Evolutionary conservation across 352 stramenopile genomes (phyloP), one percentile per base, ranked within the genome.

Genomic region (Phytophthora cajani): DNA sequence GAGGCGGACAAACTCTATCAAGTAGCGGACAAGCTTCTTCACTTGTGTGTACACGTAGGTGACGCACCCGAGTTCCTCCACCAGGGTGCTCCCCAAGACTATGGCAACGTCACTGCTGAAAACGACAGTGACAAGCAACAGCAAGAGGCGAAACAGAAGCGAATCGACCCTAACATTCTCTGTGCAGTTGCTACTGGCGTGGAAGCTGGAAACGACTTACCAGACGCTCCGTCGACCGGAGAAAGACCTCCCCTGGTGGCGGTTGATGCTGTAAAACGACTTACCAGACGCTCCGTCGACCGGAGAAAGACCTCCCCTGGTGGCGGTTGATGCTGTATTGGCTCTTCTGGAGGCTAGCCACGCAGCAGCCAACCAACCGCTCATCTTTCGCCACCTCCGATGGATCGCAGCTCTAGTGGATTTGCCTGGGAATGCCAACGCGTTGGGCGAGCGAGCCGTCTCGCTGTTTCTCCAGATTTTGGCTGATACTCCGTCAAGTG

Each of bases 21-120:
- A 72, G 77, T 83, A 0, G 71, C 72, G 1, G 85, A 92, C 47
- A 92, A 89, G 32, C 53, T 92, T 10, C 67, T 92, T 4, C 82
- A 92, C 52, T 38, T 90, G 3, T 88, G 81, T 27, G 55, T 67
- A 2, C 58, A 60, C 30, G 60, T 73, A 5, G 9, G 27, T 17
- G 61, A 74, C 38, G 10, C 5, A 12, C 27, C 42, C 10, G 30
- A 67, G 10, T 47, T 30, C 27, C n/a, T 36, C 9, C 49, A 17
- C 30, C 2, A 12, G 0, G 5, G 6, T 51, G 42, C 8, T 44
- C 57, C 25, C 30, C 42, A 57, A 11, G 47, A 47, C 44, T 1
- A 11, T 19, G 49, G 17, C 32, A 52, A 36, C 44, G 51, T 14
- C 14, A n/a, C 42, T 25, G 51, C 42, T 50, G 42, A 25, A 23